A percentile compares a stretch with the other conserved stretches of the same genome.
Conservation (phyloP, 148 eudicot genomes). For the Hydrangea macrophylla region DNA sequence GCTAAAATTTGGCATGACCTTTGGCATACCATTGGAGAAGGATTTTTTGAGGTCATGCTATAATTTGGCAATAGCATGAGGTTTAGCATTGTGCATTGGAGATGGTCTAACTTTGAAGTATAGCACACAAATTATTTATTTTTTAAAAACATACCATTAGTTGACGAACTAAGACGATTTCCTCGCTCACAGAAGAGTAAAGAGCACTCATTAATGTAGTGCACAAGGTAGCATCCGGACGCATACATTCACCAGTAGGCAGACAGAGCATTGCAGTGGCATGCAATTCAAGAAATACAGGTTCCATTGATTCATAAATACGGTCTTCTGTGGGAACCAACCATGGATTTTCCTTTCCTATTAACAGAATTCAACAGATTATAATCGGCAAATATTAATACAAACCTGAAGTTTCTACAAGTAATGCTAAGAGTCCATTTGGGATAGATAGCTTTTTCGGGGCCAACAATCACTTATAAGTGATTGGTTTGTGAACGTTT, state of each 20-base stretch:
- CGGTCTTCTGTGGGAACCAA: slow-evolving; percentile 60
- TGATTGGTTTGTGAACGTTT: no score
- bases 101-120: no score
- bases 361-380: slow-evolving; percentile 4
- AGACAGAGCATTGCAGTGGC: slow-evolving; percentile 84
- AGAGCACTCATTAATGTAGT: slow-evolving; percentile 86
- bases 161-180: slow-evolving; percentile 63
- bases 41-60: no score
- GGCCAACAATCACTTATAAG: no score
- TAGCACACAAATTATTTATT: no score
- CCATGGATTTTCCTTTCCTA: slow-evolving; percentile 85
- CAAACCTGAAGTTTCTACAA: not conserved
- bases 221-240: slow-evolving; percentile 92
- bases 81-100: no score
- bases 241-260: slow-evolving; percentile 87
- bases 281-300: slow-evolving; percentile 72
- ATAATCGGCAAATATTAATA: not conserved
- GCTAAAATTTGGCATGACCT: no score
- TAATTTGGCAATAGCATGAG: no score
- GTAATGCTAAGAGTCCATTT: no score
- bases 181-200: slow-evolving; percentile 73
- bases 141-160: slow-evolving; percentile 68
- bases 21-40: no score
- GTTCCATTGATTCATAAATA: slow-evolving; percentile 42
- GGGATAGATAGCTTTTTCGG: no score